Conservation (phyloP, 164 flowering plant species). For the Houttuynia cordata region DNA sequence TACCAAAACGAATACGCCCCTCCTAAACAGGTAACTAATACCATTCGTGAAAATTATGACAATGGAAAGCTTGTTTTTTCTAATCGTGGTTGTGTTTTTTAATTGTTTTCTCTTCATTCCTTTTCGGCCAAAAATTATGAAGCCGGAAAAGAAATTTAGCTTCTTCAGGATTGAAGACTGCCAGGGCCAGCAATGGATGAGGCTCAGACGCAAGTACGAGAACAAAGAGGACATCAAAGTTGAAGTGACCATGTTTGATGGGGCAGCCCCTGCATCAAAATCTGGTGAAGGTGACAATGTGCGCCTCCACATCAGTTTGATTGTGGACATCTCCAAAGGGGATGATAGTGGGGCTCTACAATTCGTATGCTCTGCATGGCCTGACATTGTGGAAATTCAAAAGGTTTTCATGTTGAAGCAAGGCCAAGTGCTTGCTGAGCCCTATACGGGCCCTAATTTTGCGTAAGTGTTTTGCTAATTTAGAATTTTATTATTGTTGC, state of each 20-base stretch:
- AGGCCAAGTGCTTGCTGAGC: constrained; percentile 12
- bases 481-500: background rate
- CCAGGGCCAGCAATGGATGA: constrained; percentile 50
- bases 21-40: constrained; percentile 33
- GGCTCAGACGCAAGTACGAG: constrained; percentile 37
- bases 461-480: constrained; percentile 21
- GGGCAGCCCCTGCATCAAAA: constrained; percentile 22
- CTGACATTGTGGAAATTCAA: constrained; percentile 53
- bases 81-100: background rate
- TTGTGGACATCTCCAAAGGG: constrained; percentile 44
- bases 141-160: constrained; percentile 39
- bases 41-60: background rate
- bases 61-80: background rate
- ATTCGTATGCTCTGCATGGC: constrained; percentile 79
- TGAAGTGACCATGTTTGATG: constrained; percentile 77
- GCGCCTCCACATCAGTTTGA: constrained; percentile 51
- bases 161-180: constrained; percentile 39
- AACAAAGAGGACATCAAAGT: constrained; percentile 53
- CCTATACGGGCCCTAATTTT: constrained; percentile 59
- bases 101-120: background rate
- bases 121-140: constrained; percentile 2
- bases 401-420: constrained; percentile 37
- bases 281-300: constrained; percentile 25
- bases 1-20: constrained; percentile 50
- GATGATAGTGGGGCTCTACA: constrained; percentile 33